A percentile compares a stretch with the other conserved stretches of the same genome.
phyloP scores from a whole-genome alignment of 1,284 basidiomycete genomes.

The Cerioporus squamosus region DNA sequence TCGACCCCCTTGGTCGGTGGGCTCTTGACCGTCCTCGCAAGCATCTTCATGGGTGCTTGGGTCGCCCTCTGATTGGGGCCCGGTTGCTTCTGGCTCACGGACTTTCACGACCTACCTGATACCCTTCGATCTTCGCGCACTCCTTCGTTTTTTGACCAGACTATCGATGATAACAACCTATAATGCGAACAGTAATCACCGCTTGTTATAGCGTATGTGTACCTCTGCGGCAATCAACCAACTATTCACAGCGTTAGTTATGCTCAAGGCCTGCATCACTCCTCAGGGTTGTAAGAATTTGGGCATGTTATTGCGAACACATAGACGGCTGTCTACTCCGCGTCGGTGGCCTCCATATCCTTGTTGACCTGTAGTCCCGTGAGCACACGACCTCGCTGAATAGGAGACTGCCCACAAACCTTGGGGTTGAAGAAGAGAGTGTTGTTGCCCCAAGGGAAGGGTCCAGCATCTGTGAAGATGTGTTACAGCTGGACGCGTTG shows the following conservation, averaged over 20 bases:
- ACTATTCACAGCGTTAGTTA: background rate
- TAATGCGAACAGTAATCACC: no score
- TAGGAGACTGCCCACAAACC: constrained; percentile 44
- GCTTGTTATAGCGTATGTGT: background rate
- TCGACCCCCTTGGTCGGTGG: constrained; percentile 44
- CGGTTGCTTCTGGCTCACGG: background rate
- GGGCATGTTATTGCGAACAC: constrained; percentile 4
- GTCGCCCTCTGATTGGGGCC: constrained; percentile 41
- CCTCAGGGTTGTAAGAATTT: background rate
- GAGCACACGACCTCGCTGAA: background rate
- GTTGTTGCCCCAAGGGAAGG: constrained; percentile 85
- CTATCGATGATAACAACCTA: no score
- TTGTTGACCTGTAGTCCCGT: constrained; percentile 55
- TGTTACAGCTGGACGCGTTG: background rate
- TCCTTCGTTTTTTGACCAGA: background rate
- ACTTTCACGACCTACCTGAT: background rate
- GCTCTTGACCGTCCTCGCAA: constrained; percentile 46
- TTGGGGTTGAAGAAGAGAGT: constrained; percentile 80
- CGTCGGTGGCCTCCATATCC: constrained; percentile 51
- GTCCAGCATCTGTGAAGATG: constrained; percentile 45
- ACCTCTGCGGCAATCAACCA: background rate
- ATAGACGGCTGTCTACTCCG: constrained; percentile 33
- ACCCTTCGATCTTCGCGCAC: background rate
- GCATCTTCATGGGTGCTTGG: constrained; percentile 44
- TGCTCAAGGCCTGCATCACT: background rate